Evolutionary conservation across 2,329 filamentous ascomycete species (phyloP).

Genomic region (Penicillium sp.): DNA sequence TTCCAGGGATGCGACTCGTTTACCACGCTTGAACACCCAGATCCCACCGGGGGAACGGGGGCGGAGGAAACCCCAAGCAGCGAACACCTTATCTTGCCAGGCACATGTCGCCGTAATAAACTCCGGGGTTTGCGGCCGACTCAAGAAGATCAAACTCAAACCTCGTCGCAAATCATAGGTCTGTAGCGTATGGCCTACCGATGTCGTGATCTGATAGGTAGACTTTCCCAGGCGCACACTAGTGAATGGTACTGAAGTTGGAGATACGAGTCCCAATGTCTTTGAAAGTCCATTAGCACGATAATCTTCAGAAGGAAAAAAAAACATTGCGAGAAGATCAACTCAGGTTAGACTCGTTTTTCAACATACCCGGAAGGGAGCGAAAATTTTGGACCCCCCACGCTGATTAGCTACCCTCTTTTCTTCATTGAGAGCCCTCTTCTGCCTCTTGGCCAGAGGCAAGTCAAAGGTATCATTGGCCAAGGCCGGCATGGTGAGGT

Average conservation of each 20-base stretch:
- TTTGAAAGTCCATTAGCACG: constrained; percentile 39
- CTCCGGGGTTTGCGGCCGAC: constrained; percentile 81
- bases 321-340: not conserved
- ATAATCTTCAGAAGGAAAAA: not conserved
- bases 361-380: constrained; percentile 78
- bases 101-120: constrained; percentile 83
- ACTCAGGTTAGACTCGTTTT: not conserved
- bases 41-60: constrained; percentile 59
- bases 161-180: constrained; percentile 93
- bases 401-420: constrained; percentile 14
- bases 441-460: constrained; percentile 76
- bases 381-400: constrained; percentile 76
- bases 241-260: constrained; percentile 86
- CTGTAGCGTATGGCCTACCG: constrained; percentile 83
- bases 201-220: constrained; percentile 96
- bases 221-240: constrained; percentile 86
- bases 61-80: constrained; percentile 74
- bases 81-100: constrained; percentile 83
- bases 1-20: constrained; percentile 74
- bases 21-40: constrained; percentile 91
- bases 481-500: constrained; percentile 46
- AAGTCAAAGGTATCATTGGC: constrained; percentile 56
- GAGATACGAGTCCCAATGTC: constrained; percentile 92
- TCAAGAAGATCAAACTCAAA: constrained; percentile 90
- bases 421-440: constrained; percentile 50